A percentile compares a stretch with the other conserved stretches of the same genome.
phyloP scores from a whole-genome alignment of 2,329 filamentous ascomycete genomes.

The Verticillium klebahnii region DNA sequence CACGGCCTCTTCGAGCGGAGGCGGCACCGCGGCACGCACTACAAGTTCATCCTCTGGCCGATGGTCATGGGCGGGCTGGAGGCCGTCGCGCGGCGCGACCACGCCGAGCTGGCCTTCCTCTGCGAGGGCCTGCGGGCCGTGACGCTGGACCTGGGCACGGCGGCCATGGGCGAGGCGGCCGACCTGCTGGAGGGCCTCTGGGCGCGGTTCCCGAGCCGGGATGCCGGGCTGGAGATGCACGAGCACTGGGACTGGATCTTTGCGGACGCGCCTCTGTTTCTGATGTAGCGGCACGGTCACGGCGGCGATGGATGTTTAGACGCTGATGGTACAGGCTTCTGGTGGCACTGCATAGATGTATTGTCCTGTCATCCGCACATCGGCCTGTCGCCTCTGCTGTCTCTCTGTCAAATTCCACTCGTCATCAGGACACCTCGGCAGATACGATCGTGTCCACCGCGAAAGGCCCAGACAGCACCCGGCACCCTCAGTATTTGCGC shows the following conservation, averaged over 20 bases:
- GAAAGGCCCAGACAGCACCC: no score
- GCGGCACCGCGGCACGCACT: not conserved
- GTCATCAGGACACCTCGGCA: no score
- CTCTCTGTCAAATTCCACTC: no score
- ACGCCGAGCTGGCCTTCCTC: not conserved
- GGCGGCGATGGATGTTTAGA: no score
- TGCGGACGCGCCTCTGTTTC: not conserved
- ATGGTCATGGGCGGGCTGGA: not conserved
- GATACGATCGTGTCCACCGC: no score
- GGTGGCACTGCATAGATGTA: no score
- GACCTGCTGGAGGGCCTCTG: not conserved
- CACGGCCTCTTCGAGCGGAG: not conserved
- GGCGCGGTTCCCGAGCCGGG: not conserved
- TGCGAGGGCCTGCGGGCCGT: not conserved
- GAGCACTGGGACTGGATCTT: not conserved
- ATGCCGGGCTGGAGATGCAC: not conserved
- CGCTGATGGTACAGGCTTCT: no score
- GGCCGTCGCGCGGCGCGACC: not conserved
- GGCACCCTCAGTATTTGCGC: no score
- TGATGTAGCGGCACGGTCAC: not conserved
- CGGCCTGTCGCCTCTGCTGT: no score
- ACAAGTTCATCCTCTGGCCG: conserved; percentile 1
- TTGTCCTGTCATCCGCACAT: no score
- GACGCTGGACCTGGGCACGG: not conserved
- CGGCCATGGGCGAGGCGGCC: not conserved